phyloP scores from a whole-genome alignment of 495 filamentous ascomycete species.

The Neurospora discreta region DNA sequence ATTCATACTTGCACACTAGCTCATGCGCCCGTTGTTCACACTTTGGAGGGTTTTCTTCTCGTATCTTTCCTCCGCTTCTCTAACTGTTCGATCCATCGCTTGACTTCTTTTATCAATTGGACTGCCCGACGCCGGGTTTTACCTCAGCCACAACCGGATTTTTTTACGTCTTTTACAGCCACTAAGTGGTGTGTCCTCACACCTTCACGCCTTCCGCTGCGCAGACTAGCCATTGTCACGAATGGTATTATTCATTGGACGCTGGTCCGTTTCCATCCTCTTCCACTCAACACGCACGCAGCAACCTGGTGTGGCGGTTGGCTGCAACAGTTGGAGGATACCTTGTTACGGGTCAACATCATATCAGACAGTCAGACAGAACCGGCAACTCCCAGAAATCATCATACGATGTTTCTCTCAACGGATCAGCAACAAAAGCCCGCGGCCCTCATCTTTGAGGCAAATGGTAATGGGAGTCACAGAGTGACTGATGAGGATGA shows the following conservation, averaged over 20 bases:
- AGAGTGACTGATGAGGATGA: constrained; percentile 7
- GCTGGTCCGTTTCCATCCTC: neutral
- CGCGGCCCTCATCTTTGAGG: neutral
- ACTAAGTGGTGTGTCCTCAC: neutral
- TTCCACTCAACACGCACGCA: neutral
- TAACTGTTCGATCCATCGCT: neutral
- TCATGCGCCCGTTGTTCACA: neutral
- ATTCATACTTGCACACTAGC: neutral
- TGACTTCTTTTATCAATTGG: neutral
- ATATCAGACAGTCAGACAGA: neutral
- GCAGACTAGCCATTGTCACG: neutral
- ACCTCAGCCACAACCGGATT: neutral
- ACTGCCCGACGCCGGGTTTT: neutral
- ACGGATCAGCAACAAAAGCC: constrained; percentile 6
- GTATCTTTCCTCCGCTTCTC: neutral
- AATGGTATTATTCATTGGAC: neutral
- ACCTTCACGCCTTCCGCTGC: neutral
- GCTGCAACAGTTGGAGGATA: neutral
- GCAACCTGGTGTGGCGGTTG: neutral
- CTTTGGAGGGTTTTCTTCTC: neutral
- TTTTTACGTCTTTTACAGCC: neutral
- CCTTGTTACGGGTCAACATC: neutral
- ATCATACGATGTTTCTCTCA: constrained; percentile 15
- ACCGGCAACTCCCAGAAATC: neutral
- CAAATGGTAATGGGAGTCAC: constrained; percentile 10